These are phyloP conservation scores for Lentinula raphanica DNA, from an alignment of 768 basidiomycete species.

Conservation along the genomic window DNA sequence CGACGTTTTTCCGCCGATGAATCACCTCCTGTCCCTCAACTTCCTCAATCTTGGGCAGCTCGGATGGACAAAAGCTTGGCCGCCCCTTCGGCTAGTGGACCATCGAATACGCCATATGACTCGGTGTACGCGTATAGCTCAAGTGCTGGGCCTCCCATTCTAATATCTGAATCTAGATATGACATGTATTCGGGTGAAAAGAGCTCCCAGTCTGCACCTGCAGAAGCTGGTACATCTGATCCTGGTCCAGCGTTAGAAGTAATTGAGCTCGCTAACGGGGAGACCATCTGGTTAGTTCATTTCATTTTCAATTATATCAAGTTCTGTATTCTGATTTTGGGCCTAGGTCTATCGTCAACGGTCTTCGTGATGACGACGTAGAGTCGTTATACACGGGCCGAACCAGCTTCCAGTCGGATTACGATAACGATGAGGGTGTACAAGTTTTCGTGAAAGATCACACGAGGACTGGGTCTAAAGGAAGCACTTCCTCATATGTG, in stretches of 20 bases:
- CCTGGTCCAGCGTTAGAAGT: slow-evolving; percentile 67
- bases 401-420: slow-evolving; percentile 71
- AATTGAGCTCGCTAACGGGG: slow-evolving; percentile 80
- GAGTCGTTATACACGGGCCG: slow-evolving; percentile 66
- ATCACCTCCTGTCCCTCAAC: slow-evolving; percentile 65
- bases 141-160: slow-evolving; percentile 14
- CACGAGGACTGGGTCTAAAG: slow-evolving; percentile 56
- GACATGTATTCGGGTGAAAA: slow-evolving; percentile 74
- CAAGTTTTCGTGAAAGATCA: slow-evolving; percentile 80
- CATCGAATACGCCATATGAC: slow-evolving; percentile 69
- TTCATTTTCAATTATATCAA: slow-evolving; percentile 2
- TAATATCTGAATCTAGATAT: slow-evolving; percentile 44
- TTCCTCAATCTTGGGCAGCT: slow-evolving; percentile 47
- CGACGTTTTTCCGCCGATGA: slow-evolving; percentile 64
- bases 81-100: slow-evolving; percentile 47
- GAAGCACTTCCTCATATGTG: slow-evolving; percentile 58
- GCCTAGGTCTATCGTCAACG: slow-evolving; percentile 76
- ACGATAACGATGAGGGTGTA: slow-evolving; percentile 52
- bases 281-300: slow-evolving; percentile 71
- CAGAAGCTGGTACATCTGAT: slow-evolving; percentile 14
- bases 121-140: slow-evolving; percentile 55
- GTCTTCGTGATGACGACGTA: slow-evolving; percentile 71
- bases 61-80: slow-evolving; percentile 32
- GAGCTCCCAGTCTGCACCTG: slow-evolving; percentile 18
- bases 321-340: slow-evolving; percentile 12